Evolutionary conservation across 139 green algal species (phyloP), one percentile per base, ranked within the genome.

Genomic region (Chlamydomonas sphaeroides): DNA sequence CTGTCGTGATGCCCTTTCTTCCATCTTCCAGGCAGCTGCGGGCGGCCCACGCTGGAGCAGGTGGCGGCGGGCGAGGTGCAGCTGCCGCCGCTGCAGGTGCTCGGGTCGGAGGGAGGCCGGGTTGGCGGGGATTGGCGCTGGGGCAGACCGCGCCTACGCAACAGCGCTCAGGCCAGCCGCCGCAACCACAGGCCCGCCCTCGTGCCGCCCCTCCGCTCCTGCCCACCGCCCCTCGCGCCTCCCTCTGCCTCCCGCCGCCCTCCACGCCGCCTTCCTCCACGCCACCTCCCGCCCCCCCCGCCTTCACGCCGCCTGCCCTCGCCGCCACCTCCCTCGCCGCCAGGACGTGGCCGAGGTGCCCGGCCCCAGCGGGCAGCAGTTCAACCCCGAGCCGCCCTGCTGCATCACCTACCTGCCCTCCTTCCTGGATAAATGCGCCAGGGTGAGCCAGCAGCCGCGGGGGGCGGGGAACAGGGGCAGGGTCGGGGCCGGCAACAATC

Each of bases 351-450:
- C 6, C 61, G 75, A 82, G 6, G 62, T 82, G 42, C 75, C 75
- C 42, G 75, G 75, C 32, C 62, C 75, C 75, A 63, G 26, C 17
- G 75, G 75, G 32, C 75, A 49, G 6, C 75, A 82, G 75, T 82
- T 82, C 75, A 82, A 82, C 41, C 75, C 75, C 15, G 75, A 82
- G 75, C 61, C 41, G 42, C 42, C 75, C n/a, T 82, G 75, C 62
- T 51, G 42, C 61, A 61, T 70, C 41, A 5, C 42, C 28, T 82
- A 65, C 75, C 61, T 62, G 59, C 20, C 11, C 10, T 23, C 61
- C 30, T 72, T 82, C 61, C 61, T 82, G 62, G 42, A 72, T 2
- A 42, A 23, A 0, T 82, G 75, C 75, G 18, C 73, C 25, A 11
- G 38, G 61, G 75, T 82, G 20, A n/a, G n/a, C n/a, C n/a, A n/a